These are phyloP conservation scores for Blastosporella zonata DNA, from an alignment of 1,284 basidiomycete genomes.

Conservation along the genomic window DNA sequence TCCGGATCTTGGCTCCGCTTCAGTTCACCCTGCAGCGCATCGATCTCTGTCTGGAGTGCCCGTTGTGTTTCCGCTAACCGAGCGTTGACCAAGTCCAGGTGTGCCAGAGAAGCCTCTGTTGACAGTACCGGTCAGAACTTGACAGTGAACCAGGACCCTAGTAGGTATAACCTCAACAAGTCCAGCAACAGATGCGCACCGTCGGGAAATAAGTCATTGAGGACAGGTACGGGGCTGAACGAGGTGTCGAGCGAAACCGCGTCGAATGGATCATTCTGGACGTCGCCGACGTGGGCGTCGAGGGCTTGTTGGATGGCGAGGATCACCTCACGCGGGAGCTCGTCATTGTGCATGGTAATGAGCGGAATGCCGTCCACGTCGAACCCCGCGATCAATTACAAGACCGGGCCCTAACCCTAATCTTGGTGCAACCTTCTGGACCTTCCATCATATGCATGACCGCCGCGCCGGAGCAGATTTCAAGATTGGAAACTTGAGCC, in stretches of 20 bases:
- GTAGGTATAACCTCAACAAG: constrained; percentile 1
- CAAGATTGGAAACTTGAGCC: neutral
- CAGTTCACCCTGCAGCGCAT: constrained; percentile 63
- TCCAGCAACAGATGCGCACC: constrained; percentile 43
- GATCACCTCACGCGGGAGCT: constrained; percentile 64
- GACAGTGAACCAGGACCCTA: neutral
- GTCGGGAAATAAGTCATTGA: constrained; percentile 76
- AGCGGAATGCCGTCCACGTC: constrained; percentile 7
- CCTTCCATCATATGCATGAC: neutral
- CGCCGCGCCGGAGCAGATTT: neutral
- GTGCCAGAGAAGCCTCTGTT: constrained; percentile 64
- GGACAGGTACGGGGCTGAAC: constrained; percentile 55
- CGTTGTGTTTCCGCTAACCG: constrained; percentile 59
- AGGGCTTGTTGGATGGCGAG: constrained; percentile 67
- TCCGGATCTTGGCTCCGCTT: constrained; percentile 77
- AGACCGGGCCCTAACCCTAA: constrained; percentile 20
- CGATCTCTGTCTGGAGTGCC: constrained; percentile 72
- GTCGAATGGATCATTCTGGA: constrained; percentile 51
- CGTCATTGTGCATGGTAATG: constrained; percentile 36
- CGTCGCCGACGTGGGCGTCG: constrained; percentile 44
- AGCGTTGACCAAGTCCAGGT: constrained; percentile 60
- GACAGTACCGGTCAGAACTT: neutral
- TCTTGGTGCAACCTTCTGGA: constrained; percentile 8
- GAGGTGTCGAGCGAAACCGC: constrained; percentile 43
- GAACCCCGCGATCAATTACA: constrained; percentile 11